These are phyloP conservation scores for Shiraia bambusicola DNA, from an alignment of 2,329 filamentous ascomycete genomes.

Conservation along the genomic window DNA sequence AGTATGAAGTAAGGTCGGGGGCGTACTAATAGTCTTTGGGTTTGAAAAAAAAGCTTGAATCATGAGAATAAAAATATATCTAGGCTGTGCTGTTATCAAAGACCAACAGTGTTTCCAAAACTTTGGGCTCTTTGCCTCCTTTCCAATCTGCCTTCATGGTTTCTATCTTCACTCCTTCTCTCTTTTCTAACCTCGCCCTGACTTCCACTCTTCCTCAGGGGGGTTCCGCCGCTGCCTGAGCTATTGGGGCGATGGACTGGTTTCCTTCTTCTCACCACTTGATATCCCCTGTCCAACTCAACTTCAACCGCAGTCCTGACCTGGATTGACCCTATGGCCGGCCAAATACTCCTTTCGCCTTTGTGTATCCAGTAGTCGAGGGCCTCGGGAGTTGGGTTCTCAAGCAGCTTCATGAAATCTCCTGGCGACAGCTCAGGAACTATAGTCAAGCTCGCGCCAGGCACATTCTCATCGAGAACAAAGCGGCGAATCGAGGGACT, in stretches of 20 bases:
- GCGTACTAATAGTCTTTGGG: slow-evolving; percentile 49
- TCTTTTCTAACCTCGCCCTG: slow-evolving; percentile 18
- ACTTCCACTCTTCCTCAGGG: slow-evolving; percentile 27
- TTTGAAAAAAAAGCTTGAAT: no score
- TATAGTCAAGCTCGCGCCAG: slow-evolving; percentile 75
- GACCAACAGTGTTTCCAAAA: slow-evolving; percentile 22
- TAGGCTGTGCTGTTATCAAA: neutral
- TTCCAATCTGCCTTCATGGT: slow-evolving; percentile 6
- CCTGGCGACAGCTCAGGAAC: slow-evolving; percentile 73
- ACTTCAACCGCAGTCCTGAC: slow-evolving; percentile 84
- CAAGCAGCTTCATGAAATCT: slow-evolving; percentile 78
- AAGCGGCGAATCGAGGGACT: slow-evolving; percentile 71
- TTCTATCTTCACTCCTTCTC: slow-evolving; percentile 14
- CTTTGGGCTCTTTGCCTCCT: slow-evolving; percentile 32
- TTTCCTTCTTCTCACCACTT: slow-evolving; percentile 65
- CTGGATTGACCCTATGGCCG: slow-evolving; percentile 77
- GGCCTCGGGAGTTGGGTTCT: slow-evolving; percentile 74
- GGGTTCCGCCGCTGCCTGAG: slow-evolving; percentile 13
- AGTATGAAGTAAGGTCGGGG: slow-evolving; percentile 50
- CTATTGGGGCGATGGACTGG: slow-evolving; percentile 37
- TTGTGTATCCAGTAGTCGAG: slow-evolving; percentile 82
- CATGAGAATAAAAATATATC: no score
- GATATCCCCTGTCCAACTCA: slow-evolving; percentile 83
- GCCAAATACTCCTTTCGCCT: slow-evolving; percentile 89
- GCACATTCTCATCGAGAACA: slow-evolving; percentile 78